Conservation (phyloP, 1,284 basidiomycete species). For the Sporisorium reilianum region DNA sequence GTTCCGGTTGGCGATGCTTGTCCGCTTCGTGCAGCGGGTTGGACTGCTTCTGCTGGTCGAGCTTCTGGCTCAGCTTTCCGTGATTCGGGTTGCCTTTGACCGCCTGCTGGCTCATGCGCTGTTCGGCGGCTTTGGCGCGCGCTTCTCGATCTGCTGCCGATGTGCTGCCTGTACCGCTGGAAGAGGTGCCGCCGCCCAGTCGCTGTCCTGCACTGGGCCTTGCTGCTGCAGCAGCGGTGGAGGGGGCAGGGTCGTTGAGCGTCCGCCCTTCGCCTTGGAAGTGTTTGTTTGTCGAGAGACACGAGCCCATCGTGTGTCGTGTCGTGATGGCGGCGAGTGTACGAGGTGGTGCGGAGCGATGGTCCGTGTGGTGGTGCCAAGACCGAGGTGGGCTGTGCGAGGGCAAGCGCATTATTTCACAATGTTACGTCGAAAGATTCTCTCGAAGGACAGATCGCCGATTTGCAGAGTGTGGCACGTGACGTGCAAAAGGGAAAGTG, state of each 20-base stretch:
- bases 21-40: slow-evolving; percentile 6
- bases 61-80: slow-evolving; percentile 38
- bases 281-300: slow-evolving; percentile 21
- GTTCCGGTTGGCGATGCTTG: slow-evolving; percentile 3
- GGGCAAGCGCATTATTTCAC: background rate
- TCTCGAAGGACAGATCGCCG: background rate
- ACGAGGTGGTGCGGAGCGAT: background rate
- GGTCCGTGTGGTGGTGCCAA: background rate
- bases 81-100: slow-evolving; percentile 25
- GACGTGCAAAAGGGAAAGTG: background rate
- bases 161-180: slow-evolving; percentile 3
- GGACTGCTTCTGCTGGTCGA: slow-evolving; percentile 21
- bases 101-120: slow-evolving; percentile 26
- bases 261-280: slow-evolving; percentile 36
- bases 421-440: background rate
- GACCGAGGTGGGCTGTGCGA: background rate
- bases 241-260: slow-evolving; percentile 10
- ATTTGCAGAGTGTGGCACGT: background rate
- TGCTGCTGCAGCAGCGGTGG: slow-evolving; percentile 1
- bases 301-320: slow-evolving; percentile 33
- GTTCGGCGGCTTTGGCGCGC: slow-evolving; percentile 37
- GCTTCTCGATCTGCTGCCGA: slow-evolving; percentile 30
- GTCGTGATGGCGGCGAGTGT: background rate
- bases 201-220: slow-evolving; percentile 6
- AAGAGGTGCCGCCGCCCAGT: slow-evolving; percentile 13